Base-by-base conservation (phyloP, 179 eudicot species). In the Carnegiea gigantea region DNA sequence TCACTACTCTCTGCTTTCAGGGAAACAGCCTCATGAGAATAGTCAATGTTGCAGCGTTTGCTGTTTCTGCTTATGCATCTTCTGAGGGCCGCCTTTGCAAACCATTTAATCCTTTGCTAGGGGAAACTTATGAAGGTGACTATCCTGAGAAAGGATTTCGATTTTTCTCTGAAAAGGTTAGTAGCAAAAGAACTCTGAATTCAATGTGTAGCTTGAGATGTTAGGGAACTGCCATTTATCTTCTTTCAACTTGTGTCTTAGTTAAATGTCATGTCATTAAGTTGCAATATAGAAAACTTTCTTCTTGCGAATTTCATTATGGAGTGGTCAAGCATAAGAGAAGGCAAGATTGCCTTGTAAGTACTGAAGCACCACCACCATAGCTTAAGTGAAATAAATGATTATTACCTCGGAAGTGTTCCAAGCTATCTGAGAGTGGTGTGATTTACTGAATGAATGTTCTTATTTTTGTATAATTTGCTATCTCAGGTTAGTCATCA, bases 81-180 rank as follows among this genome's bases (percentile, higher is more conserved):
- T 88, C 92, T 43, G 97, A 92, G 83, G 98, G 97, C 51, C 91
- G 98, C 72, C 93, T 87, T 28, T 91, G 97, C 82, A 93, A 93
- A 85, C 98, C 98, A 60, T 93, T 93, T 83, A 93, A 93, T 88
- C 98, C 98, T 79, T 84, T 93, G 86, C 85, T 93, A 65, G 98
- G 98, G 72, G 98, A 93, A 85, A 93, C 98, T 65, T 93, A 91
- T 77, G 98, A 93, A 87, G 98, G 97, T 80, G 93, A 93, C 70
- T 93, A 79, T 88, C 95, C 98, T 77, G 98, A 93, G 36, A 92
- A 90, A 77, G 95, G 98, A 72, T 28, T 93, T 73, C 91, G 93
- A 9, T 93, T 93, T 86, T 91, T 92, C 89, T 92, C 97, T 43
- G 97, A 92, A 75, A 92, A 92, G 92, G 97, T 89, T 46, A 49